A percentile compares a stretch with the other conserved stretches of the same genome.
Conservation (phyloP, 1,284 basidiomycete genomes). For the Athelia psychrophila region DNA sequence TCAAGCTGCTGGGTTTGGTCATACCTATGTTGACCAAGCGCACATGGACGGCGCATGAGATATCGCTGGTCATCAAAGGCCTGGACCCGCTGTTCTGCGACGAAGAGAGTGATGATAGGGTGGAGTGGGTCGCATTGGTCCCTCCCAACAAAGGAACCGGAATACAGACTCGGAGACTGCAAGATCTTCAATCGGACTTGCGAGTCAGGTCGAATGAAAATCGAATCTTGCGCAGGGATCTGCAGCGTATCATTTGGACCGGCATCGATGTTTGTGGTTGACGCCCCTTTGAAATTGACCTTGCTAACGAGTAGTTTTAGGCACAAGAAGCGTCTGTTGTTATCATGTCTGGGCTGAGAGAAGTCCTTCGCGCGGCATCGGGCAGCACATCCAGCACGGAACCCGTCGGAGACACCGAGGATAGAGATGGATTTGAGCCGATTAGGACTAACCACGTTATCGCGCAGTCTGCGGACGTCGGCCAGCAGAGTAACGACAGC, state of each 20-base stretch:
- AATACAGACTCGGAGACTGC: constrained; percentile 54
- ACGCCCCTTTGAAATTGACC: neutral
- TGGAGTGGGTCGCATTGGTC: constrained; percentile 55
- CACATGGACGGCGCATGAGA: constrained; percentile 61
- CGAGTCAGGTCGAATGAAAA: constrained; percentile 6
- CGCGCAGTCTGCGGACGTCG: constrained; percentile 19
- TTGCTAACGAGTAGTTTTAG: constrained; percentile 29
- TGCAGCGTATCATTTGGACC: constrained; percentile 60
- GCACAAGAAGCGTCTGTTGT: constrained; percentile 50
- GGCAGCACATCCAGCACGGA: constrained; percentile 13
- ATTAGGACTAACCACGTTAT: constrained; percentile 42
- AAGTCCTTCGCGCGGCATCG: constrained; percentile 28
- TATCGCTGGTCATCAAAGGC: constrained; percentile 57
- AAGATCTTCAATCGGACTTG: constrained; percentile 25
- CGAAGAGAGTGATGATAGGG: constrained; percentile 19
- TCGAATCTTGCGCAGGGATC: constrained; percentile 23
- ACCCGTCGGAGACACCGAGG: constrained; percentile 24
- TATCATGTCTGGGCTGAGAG: constrained; percentile 36
- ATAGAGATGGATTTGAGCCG: constrained; percentile 67
- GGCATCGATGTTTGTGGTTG: constrained; percentile 51
- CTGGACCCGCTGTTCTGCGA: constrained; percentile 59
- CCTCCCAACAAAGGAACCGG: constrained; percentile 64
- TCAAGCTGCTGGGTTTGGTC: constrained; percentile 48
- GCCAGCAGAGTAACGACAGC: constrained; percentile 25
- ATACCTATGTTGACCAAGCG: constrained; percentile 37